A percentile compares a stretch with the other conserved stretches of the same genome.
Conservation (phyloP, 495 filamentous ascomycete genomes). For the Aspergillus panamensis region DNA sequence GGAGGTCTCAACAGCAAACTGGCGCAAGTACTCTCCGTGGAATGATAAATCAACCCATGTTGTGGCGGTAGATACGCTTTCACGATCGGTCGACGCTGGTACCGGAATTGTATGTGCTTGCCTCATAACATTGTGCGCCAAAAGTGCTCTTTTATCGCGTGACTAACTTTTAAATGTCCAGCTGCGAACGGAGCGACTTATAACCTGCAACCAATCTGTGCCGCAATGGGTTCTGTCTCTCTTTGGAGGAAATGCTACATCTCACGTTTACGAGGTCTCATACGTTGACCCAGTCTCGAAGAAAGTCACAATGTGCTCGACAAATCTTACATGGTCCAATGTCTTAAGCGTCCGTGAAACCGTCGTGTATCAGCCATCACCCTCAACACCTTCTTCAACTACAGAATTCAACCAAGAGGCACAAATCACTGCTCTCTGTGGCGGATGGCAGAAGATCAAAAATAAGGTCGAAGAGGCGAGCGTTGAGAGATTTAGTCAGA, state of each 20-base stretch:
- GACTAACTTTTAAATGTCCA: constrained; percentile 29
- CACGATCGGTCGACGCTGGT: constrained; percentile 68
- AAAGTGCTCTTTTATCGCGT: neutral
- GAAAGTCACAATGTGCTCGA: constrained; percentile 90
- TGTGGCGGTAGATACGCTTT: constrained; percentile 87
- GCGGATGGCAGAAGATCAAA: constrained; percentile 93
- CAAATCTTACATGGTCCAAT: constrained; percentile 87
- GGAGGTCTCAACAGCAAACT: constrained; percentile 98
- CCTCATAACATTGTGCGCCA: constrained; percentile 12
- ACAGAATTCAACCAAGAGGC: constrained; percentile 86
- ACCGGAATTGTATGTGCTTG: constrained; percentile 70
- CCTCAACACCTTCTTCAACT: constrained; percentile 47
- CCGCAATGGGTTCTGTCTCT: constrained; percentile 82
- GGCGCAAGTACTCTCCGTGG: constrained; percentile 98
- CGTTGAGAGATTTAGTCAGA: constrained; percentile 84
- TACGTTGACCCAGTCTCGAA: constrained; percentile 80
- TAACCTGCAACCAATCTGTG: constrained; percentile 86
- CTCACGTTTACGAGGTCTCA: constrained; percentile 88
- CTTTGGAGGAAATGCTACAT: constrained; percentile 67
- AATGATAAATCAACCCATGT: constrained; percentile 95
- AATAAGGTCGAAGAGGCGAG: constrained; percentile 90
- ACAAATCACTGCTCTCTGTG: constrained; percentile 87
- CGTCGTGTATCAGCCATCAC: constrained; percentile 70
- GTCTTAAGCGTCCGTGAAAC: constrained; percentile 86
- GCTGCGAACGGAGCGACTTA: constrained; percentile 93